A percentile compares a stretch with the other conserved stretches of the same genome.
phyloP scores from a whole-genome alignment of 352 stramenopile species.

The Globisporangium iwayamae region DNA sequence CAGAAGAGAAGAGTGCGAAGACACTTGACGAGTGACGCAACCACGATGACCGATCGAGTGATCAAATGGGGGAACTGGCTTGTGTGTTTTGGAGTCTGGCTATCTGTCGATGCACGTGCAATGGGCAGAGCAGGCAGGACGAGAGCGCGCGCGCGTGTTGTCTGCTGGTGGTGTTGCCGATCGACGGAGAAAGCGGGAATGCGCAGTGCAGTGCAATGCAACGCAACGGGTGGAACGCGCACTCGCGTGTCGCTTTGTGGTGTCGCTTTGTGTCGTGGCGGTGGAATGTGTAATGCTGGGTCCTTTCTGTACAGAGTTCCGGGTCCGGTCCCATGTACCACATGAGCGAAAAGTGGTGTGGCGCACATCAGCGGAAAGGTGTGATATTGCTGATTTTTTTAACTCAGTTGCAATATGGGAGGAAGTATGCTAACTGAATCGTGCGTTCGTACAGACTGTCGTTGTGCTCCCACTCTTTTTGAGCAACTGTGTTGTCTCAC shows the following conservation, averaged over 20 bases:
- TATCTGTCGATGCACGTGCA: background rate
- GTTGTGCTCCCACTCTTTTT: background rate
- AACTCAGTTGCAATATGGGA: background rate
- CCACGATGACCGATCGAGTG: background rate
- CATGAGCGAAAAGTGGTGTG: no score
- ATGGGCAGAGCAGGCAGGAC: no score
- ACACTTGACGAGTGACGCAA: background rate
- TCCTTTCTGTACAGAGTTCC: background rate
- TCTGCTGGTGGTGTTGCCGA: background rate
- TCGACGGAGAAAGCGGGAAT: background rate
- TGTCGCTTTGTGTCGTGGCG: background rate
- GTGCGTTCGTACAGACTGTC: no score
- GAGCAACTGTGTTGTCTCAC: background rate
- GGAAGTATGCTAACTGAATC: background rate
- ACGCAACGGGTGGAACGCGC: background rate
- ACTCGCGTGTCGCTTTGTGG: background rate
- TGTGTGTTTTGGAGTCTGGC: background rate
- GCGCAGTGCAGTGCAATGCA: no score
- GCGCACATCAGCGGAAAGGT: no score
- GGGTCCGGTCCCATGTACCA: background rate
- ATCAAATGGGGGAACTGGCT: background rate
- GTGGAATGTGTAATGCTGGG: background rate
- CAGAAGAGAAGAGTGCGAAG: conserved; percentile 6
- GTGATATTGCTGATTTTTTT: background rate
- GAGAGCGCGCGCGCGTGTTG: background rate